phyloP scores from a whole-genome alignment of 2,329 filamentous ascomycete species.

The Diaporthe velutina region DNA sequence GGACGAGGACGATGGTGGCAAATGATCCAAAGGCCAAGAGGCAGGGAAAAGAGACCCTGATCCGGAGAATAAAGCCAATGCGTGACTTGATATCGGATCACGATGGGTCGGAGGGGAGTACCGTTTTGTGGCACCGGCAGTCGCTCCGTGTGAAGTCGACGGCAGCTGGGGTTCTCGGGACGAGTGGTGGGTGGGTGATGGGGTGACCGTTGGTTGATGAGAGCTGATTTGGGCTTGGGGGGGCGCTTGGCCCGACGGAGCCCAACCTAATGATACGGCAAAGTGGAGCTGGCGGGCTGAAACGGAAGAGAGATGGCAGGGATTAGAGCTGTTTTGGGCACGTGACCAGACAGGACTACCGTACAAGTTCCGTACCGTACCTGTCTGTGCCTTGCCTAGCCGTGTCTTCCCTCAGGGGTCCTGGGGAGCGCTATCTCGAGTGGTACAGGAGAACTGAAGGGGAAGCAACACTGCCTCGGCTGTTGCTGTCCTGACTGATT shows the following conservation, averaged over 20 bases:
- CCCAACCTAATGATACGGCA: slow-evolving; percentile 15
- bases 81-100: slow-evolving; percentile 25
- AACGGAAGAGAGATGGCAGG: slow-evolving; percentile 22
- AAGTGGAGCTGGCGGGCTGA: slow-evolving; percentile 25
- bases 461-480: no score
- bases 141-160: slow-evolving; percentile 34
- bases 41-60: slow-evolving; percentile 20
- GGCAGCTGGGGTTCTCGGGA: slow-evolving; percentile 25
- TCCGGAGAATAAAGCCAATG: slow-evolving; percentile 17
- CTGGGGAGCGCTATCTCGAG: neutral
- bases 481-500: neutral
- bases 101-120: slow-evolving; percentile 34
- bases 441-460: neutral
- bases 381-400: neutral
- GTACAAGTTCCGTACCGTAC: neutral
- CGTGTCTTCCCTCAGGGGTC: neutral
- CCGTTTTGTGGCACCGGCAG: slow-evolving; percentile 39
- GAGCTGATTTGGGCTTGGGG: slow-evolving; percentile 13
- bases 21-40: slow-evolving; percentile 32
- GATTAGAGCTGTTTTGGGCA: neutral
- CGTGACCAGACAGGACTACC: slow-evolving; percentile 8
- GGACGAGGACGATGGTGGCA: slow-evolving; percentile 21
- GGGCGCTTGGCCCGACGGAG: slow-evolving; percentile 22
- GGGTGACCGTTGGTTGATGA: slow-evolving; percentile 16
- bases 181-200: slow-evolving; percentile 23